These are phyloP conservation scores for Diaporthe citri DNA, from an alignment of 2,329 filamentous ascomycete genomes.

Conservation along the genomic window DNA sequence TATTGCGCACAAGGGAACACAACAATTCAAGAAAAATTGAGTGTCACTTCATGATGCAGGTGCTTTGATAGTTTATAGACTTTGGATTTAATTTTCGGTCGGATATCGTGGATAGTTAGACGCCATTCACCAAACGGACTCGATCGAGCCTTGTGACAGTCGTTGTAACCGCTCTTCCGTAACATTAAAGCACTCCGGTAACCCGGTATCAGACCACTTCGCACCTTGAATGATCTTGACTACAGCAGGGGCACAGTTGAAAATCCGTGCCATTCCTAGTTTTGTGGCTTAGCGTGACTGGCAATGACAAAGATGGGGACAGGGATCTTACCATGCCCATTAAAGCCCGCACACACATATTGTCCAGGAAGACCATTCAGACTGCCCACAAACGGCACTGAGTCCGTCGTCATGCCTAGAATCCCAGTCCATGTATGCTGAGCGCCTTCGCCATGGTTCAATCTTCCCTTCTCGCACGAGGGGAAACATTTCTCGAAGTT, in stretches of 20 bases:
- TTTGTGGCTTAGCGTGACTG: background rate
- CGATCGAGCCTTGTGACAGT: slow-evolving; percentile 22
- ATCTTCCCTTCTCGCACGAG: slow-evolving; percentile 40
- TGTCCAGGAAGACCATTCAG: slow-evolving; percentile 57
- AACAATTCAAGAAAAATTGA: slow-evolving; percentile 41
- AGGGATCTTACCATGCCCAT: slow-evolving; percentile 57
- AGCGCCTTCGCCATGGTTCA: slow-evolving; percentile 56
- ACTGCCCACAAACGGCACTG: slow-evolving; percentile 59
- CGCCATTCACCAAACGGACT: slow-evolving; percentile 30
- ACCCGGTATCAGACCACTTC: slow-evolving; percentile 53
- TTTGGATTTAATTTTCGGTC: background rate
- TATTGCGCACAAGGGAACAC: no score
- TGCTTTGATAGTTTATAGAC: background rate
- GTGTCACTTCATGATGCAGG: background rate
- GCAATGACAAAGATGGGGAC: background rate
- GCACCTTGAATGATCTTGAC: slow-evolving; percentile 56
- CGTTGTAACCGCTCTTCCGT: slow-evolving; percentile 27
- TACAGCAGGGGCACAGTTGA: slow-evolving; percentile 59
- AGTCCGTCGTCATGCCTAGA: slow-evolving; percentile 60
- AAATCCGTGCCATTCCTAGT: slow-evolving; percentile 56
- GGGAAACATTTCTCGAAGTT: slow-evolving; percentile 53
- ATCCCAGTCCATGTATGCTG: slow-evolving; percentile 62
- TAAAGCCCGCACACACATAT: slow-evolving; percentile 63
- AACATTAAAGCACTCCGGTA: slow-evolving; percentile 37
- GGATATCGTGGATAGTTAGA: no score